Evolutionary conservation across 2,329 filamentous ascomycete genomes (phyloP).

Genomic region (Diaporthe batatas): DNA sequence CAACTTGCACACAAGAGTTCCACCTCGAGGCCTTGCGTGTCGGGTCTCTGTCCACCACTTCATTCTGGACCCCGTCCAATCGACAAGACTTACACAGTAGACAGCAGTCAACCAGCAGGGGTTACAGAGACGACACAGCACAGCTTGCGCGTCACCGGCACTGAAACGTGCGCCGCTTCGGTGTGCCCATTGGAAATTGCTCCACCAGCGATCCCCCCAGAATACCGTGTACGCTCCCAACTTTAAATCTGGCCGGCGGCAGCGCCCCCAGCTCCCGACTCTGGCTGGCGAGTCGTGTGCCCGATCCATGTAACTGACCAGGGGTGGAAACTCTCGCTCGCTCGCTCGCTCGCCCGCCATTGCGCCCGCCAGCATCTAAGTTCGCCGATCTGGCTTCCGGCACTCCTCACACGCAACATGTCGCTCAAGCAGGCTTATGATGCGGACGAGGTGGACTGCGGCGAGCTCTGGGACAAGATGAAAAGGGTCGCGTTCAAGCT

Average conservation of each 20-base stretch:
- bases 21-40: constrained; percentile 3
- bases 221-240: not conserved
- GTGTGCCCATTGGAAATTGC: constrained; percentile 11
- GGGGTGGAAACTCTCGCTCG: constrained; percentile 3
- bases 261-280: not conserved
- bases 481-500: constrained; percentile 33
- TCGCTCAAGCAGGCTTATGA: constrained; percentile 22
- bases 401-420: constrained; percentile 26
- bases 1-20: not conserved
- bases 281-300: constrained; percentile 21
- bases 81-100: not conserved
- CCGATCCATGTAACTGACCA: not conserved
- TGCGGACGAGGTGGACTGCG: constrained; percentile 39
- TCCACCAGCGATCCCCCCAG: not conserved
- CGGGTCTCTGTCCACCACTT: constrained; percentile 1
- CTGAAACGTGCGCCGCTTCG: constrained; percentile 28
- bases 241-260: not conserved
- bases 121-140: constrained; percentile 16
- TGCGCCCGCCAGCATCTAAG: constrained; percentile 5
- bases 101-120: constrained; percentile 16
- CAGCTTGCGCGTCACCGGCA: constrained; percentile 28
- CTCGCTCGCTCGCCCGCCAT: not conserved
- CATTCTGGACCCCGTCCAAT: not conserved
- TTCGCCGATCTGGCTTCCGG: constrained; percentile 11
- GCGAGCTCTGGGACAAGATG: constrained; percentile 39